Base-by-base conservation (phyloP, 176 grass and related monocot species). In the Otatea glauca region DNA sequence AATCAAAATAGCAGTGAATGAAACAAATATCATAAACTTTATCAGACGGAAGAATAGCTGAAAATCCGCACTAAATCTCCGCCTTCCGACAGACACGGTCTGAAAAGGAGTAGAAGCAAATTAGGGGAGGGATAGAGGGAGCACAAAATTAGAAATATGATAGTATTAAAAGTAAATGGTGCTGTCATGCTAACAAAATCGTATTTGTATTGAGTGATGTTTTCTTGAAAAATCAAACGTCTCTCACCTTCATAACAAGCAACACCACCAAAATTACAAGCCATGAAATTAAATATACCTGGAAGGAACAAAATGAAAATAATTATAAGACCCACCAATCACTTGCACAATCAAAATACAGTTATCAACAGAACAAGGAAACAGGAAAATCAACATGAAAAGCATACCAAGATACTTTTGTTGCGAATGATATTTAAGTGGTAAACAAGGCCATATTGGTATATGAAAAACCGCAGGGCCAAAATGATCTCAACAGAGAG, bases 361-460 rank as follows among this genome's bases (percentile, higher is more conserved):
- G 23, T 29, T 79, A 74, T 42, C 20, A 84, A 80, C 80, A 67
- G 39, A 88, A 39, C 18, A 72, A 58, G 50, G 16, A 81, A 7
- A 41, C 39, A 41, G 6, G 7, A 41, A 77, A 69, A 37, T 90
- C 9, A 64, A 66, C 9, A 56, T 23, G 62, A 70, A 83, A 62
- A 81, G 23, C 77, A 62, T 94, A 98, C 95, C 95, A 98, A 56
- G 53, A 93, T 75, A 84, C 91, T 98, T 86, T 88, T 90, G 61
- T 88, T 24, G 0, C 9, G 17, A 80, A 83, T 93, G 76, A 98
- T 84, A 77, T 66, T 81, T 81, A 94, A 86, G 68, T 94, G 94
- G 82, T 97, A 97, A 70, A 97, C 88, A 82, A 97, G 94, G 56
- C 94, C 94, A 82, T 97, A 97, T 75, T 97, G 94, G 75, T 94